phyloP scores from a whole-genome alignment of 2,329 filamentous ascomycete genomes.

The Aurifilum marmelostoma region DNA sequence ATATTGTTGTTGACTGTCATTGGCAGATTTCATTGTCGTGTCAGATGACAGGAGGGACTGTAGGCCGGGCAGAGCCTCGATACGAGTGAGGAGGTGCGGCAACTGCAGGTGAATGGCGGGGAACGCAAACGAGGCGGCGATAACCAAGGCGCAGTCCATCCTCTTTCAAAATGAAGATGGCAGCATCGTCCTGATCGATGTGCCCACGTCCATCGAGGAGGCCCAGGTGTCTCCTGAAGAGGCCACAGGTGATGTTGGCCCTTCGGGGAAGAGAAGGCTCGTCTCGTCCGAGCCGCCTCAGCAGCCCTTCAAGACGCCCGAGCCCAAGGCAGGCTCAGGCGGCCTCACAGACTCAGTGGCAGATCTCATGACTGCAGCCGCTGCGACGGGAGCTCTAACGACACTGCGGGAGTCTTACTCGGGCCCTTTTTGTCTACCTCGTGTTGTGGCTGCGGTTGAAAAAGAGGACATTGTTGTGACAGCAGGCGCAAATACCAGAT shows the following conservation, averaged over 20 bases:
- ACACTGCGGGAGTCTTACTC: conserved; percentile 39
- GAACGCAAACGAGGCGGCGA: conserved; percentile 14
- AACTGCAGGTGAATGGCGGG: conserved; percentile 13
- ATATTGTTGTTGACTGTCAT: background rate
- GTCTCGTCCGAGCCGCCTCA: conserved; percentile 49
- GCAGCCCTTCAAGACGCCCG: conserved; percentile 55
- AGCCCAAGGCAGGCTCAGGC: conserved; percentile 44
- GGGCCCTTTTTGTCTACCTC: conserved; percentile 54
- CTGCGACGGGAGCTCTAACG: conserved; percentile 49
- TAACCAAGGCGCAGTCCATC: conserved; percentile 40
- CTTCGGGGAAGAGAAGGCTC: conserved; percentile 40
- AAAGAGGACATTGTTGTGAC: background rate
- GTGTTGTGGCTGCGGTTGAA: conserved; percentile 33
- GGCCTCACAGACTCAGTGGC: conserved; percentile 54
- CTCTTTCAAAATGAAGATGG: conserved; percentile 56
- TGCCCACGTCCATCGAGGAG: conserved; percentile 70
- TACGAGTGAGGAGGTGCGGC: too few species aligned
- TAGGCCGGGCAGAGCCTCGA: background rate
- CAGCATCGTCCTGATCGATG: conserved; percentile 65
- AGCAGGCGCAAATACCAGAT: background rate
- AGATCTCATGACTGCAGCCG: conserved; percentile 56
- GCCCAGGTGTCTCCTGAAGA: conserved; percentile 57
- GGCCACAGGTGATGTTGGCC: background rate
- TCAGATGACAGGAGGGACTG: background rate
- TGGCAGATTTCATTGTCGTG: background rate